Evolutionary conservation across 495 filamentous ascomycete genomes (phyloP).

Genomic region (Podospora bellae-mahoneyi): DNA sequence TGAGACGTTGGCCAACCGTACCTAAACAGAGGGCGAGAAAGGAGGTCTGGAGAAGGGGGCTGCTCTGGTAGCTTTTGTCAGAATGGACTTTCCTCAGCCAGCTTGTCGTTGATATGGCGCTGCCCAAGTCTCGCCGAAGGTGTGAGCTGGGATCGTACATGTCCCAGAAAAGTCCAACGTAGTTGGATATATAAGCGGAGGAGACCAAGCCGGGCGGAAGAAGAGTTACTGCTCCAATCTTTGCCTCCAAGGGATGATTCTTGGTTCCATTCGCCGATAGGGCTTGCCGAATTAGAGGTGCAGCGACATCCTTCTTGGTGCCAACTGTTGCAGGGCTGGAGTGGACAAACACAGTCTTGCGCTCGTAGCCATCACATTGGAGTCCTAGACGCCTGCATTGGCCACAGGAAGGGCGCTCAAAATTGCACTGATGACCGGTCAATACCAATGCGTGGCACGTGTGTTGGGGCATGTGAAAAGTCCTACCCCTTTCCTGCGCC

Average conservation of each 20-base stretch:
- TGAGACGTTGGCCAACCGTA: neutral
- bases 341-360: slow-evolving; percentile 19
- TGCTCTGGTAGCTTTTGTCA: neutral
- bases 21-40: slow-evolving; percentile 2
- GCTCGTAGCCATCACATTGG: slow-evolving; percentile 20
- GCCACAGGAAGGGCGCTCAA: slow-evolving; percentile 14
- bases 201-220: neutral
- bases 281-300: neutral
- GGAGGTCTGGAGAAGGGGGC: neutral
- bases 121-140: neutral
- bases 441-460: neutral
- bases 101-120: neutral
- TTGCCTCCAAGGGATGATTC: neutral
- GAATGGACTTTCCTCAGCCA: neutral
- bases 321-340: slow-evolving; percentile 1
- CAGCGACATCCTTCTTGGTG: neutral
- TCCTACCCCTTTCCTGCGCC: slow-evolving; percentile 15
- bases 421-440: slow-evolving; percentile 13
- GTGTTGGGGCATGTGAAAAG: neutral
- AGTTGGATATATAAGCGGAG: slow-evolving; percentile 3
- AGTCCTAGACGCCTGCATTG: slow-evolving; percentile 16
- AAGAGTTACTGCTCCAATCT: neutral
- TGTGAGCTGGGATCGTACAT: neutral
- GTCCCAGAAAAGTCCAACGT: neutral
- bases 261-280: neutral